Percentiles rank a stretch among this genome's conserved stretches.
phyloP scores from a whole-genome alignment of 2,329 filamentous ascomycete species.

The Diaporthe batatas region DNA sequence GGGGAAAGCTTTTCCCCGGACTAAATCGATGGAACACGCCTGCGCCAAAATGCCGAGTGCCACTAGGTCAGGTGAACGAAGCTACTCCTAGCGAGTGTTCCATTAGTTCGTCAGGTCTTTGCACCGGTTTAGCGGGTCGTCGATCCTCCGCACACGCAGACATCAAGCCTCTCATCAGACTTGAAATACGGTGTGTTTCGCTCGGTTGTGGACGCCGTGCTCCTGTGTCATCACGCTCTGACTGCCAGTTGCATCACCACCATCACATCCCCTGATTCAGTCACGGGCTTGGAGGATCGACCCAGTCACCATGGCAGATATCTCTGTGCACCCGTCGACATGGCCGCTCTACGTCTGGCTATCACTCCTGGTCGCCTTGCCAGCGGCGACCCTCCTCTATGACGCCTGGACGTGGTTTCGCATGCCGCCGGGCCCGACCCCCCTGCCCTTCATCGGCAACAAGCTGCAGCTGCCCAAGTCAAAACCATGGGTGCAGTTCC shows the following conservation, averaged over 20 bases:
- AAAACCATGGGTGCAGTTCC: constrained; percentile 55
- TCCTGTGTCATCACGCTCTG: too few species aligned
- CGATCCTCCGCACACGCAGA: constrained; percentile 16
- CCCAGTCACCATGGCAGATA: constrained; percentile 15
- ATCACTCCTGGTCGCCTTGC: constrained; percentile 44
- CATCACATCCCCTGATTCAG: background rate
- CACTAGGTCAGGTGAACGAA: constrained; percentile 21
- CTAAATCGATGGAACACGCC: background rate
- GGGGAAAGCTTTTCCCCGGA: constrained; percentile 35
- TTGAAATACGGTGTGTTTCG: background rate
- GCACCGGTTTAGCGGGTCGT: constrained; percentile 9
- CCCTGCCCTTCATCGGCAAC: constrained; percentile 60
- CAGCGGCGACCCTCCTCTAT: constrained; percentile 47
- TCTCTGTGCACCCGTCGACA: constrained; percentile 38
- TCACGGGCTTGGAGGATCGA: background rate
- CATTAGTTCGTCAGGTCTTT: constrained; percentile 14
- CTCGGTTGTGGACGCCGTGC: background rate
- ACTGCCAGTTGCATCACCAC: background rate
- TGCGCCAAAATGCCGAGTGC: constrained; percentile 19
- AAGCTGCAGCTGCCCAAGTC: constrained; percentile 48
- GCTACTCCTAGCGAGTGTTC: constrained; percentile 4
- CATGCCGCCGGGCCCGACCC: constrained; percentile 61
- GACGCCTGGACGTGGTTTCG: constrained; percentile 51
- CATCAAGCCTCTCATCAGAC: background rate
- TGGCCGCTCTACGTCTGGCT: constrained; percentile 45